Base-by-base conservation (phyloP, 108 stramenopile species). In the Discostella stelligeroides region DNA sequence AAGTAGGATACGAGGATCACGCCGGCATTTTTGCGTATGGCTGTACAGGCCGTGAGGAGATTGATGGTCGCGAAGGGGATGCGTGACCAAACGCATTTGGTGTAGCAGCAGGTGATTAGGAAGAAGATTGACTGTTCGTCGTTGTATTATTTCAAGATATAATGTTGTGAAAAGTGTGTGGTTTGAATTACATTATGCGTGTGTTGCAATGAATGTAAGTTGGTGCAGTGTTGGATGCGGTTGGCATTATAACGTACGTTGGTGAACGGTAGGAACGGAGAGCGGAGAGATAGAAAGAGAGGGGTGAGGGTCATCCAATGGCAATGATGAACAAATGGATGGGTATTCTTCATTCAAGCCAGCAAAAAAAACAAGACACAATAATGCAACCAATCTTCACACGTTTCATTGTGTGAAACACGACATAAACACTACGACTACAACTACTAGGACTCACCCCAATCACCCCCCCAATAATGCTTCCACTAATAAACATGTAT, bases 51-150 rank as follows among this genome's bases (percentile, higher is more conserved):
- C 0, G 92, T 94, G 9, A 82, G 69, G 34, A 94, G 75, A 46
- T 92, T 96, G 27, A 86, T 83, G 29, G 87, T 68, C 4, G 89
- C 91, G 85, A 95, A 95, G 15, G 94, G 94, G 53, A 95, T 95
- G 39, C 87, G 72, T 13, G 51, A 56, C 78, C 84, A 80, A 8
- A 85, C 78, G 17, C 72, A 72, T 30, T 63, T 60, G 18, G 84
- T 76, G 54, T 90, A 90, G 60, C 90, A 92, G 15, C 75, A 1
- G 13, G 81, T 60, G 41, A 94, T 68, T 25, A 63, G 54, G 51
- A 91, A 88, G 75, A 91, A 90, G 43, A 94, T 50, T 0, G 15
- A 5, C 55, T 56, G 55, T 51, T 1, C 23, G 17, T 51, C 10
- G 17, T 51, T 21, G 50, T 51, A n/a, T 51, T 21, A 21, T 51